These are phyloP conservation scores for Spathaspora sp. DNA, from an alignment of 805 yeast genomes.

Conservation along the genomic window DNA sequence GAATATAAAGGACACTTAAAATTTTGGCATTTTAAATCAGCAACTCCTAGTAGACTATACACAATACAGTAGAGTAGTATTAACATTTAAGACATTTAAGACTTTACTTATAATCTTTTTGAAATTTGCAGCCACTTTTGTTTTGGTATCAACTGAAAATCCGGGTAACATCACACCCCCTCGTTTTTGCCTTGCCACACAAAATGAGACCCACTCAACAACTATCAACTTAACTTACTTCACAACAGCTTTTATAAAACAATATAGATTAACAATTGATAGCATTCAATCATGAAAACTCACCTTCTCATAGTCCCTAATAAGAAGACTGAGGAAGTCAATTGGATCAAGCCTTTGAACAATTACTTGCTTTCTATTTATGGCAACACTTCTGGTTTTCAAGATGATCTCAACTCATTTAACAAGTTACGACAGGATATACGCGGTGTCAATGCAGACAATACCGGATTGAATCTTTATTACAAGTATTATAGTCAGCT, in stretches of 20 bases:
- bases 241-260: neutral
- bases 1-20: too few species aligned
- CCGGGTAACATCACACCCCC: neutral
- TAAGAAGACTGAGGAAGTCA: constrained; percentile 53
- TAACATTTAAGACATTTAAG: too few species aligned
- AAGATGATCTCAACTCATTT: constrained; percentile 51
- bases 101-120: neutral
- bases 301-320: constrained; percentile 20
- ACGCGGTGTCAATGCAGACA: constrained; percentile 43
- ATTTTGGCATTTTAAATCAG: too few species aligned
- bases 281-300: constrained; percentile 20
- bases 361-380: constrained; percentile 57
- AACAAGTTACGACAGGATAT: constrained; percentile 59
- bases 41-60: too few species aligned
- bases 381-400: constrained; percentile 57
- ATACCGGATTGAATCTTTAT: constrained; percentile 49
- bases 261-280: neutral
- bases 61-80: too few species aligned
- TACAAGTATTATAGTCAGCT: constrained; percentile 76
- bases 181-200: neutral
- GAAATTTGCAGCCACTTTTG: neutral
- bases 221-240: neutral
- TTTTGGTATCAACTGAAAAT: neutral
- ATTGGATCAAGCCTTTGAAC: constrained; percentile 63
- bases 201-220: neutral